Percentiles rank a stretch among this genome's conserved stretches.
Conservation (phyloP, 202 grass and related monocot genomes). For the Brachypodium distachyon region DNA sequence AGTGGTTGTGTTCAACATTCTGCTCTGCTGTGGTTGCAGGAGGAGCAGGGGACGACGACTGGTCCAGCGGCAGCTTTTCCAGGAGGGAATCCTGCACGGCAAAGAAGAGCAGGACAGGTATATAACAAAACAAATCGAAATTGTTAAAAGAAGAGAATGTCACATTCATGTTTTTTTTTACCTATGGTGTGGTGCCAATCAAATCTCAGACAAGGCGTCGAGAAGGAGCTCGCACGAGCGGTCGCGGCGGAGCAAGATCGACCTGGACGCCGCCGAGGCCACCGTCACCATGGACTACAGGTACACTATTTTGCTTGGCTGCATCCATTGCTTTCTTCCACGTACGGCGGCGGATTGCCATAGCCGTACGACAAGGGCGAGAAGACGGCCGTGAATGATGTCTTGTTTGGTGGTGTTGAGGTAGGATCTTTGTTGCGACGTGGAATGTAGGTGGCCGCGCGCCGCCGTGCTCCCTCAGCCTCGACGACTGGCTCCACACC, state of each 20-base stretch:
- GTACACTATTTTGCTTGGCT: too few relatives aligned
- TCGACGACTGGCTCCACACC: slow-evolving; percentile 88
- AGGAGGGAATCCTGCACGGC: slow-evolving; percentile 58
- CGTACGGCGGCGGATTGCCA: slow-evolving; percentile 37
- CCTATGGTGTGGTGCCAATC: too few relatives aligned
- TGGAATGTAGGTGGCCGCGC: slow-evolving; percentile 87
- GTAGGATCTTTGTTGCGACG: slow-evolving; percentile 80
- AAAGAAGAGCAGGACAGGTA: slow-evolving; percentile 90
- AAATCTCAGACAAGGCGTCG: slow-evolving; percentile 56
- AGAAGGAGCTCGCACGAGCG: slow-evolving; percentile 53
- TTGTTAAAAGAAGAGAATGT: neutral
- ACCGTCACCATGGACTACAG: slow-evolving; percentile 84
- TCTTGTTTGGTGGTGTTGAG: neutral
- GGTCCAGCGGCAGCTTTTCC: slow-evolving; percentile 53
- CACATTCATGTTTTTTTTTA: neutral
- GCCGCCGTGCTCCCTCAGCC: slow-evolving; percentile 56
- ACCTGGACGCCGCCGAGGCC: slow-evolving; percentile 86
- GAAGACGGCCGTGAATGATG: too few relatives aligned
- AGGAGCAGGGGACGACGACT: slow-evolving; percentile 49
- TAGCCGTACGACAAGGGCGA: slow-evolving; percentile 89
- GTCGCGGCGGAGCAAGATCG: slow-evolving; percentile 80
- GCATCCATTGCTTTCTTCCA: slow-evolving; percentile 55
- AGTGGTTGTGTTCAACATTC: neutral
- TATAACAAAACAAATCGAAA: too few relatives aligned
- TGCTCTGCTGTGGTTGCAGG: neutral